These are phyloP conservation scores for Saccharomyces hybrid DNA, from an alignment of 1,139 yeast genomes.

Conservation along the genomic window DNA sequence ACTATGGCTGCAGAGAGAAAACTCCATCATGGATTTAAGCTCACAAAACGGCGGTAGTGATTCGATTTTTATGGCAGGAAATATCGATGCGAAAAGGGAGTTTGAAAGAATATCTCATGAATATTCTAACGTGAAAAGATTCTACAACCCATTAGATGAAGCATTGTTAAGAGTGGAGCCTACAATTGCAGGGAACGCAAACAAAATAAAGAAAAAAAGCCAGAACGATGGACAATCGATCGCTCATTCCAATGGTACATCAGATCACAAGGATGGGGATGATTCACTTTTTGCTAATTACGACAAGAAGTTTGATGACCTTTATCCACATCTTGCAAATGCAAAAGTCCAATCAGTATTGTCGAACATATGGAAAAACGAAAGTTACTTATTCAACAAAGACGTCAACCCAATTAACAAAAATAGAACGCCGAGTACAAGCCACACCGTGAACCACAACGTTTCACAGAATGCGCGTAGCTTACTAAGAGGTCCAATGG, in stretches of 20 bases:
- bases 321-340: slow-evolving; percentile 17
- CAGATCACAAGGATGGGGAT: slow-evolving; percentile 4
- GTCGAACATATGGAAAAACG: slow-evolving; percentile 28
- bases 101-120: slow-evolving; percentile 72
- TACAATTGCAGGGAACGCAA: slow-evolving; percentile 12
- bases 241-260: slow-evolving; percentile 1
- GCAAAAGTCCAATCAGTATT: slow-evolving; percentile 23
- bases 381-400: slow-evolving; percentile 21
- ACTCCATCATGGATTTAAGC: slow-evolving; percentile 52
- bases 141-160: slow-evolving; percentile 61
- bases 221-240: slow-evolving; percentile 3
- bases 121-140: slow-evolving; percentile 60
- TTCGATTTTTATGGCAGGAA: slow-evolving; percentile 40
- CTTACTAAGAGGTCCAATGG: slow-evolving; percentile 17
- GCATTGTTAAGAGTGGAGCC: slow-evolving; percentile 44
- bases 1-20: slow-evolving; percentile 77
- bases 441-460: slow-evolving; percentile 7
- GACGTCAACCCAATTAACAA: slow-evolving; percentile 23
- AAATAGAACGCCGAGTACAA: slow-evolving; percentile 6
- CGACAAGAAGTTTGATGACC: slow-evolving; percentile 15
- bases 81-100: slow-evolving; percentile 62
- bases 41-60: slow-evolving; percentile 28
- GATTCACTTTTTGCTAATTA: not conserved
- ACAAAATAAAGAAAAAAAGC: slow-evolving; percentile 2
- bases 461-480: slow-evolving; percentile 6